These are phyloP conservation scores for Cladophialophora psammophila DNA, from an alignment of 2,329 filamentous ascomycete genomes.

Conservation along the genomic window DNA sequence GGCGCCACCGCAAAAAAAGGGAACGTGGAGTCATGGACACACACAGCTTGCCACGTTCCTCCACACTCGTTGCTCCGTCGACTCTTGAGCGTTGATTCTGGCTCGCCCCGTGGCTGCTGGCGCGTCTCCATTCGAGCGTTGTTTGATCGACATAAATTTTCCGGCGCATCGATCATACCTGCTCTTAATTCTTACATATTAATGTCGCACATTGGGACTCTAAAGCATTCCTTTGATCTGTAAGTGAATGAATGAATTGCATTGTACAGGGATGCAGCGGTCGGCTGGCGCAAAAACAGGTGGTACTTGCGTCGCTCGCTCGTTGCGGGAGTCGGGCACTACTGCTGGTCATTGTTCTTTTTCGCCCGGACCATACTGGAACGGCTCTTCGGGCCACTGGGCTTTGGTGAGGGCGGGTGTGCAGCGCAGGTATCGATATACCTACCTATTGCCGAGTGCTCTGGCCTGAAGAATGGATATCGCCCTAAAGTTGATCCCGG, in stretches of 20 bases:
- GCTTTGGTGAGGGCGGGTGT: not conserved
- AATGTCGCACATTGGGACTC: not conserved
- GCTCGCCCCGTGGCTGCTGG: slow-evolving; percentile 26
- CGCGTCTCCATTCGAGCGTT: slow-evolving; percentile 15
- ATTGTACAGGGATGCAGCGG: not conserved
- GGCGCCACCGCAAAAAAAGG: slow-evolving; percentile 5
- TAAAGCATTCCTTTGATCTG: not conserved
- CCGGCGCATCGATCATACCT: slow-evolving; percentile 2
- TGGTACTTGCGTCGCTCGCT: slow-evolving; percentile 10
- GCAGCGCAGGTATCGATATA: not conserved
- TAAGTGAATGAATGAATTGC: not conserved
- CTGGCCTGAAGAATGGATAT: not conserved
- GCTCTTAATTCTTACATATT: not conserved
- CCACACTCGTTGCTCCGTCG: not conserved
- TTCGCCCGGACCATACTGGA: not conserved
- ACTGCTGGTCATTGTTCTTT: slow-evolving; percentile 24
- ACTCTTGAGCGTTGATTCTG: slow-evolving; percentile 1
- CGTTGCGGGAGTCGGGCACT: slow-evolving; percentile 14
- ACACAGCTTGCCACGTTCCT: slow-evolving; percentile 4
- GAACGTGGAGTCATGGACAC: not conserved
- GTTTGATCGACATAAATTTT: slow-evolving; percentile 22
- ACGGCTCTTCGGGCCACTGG: not conserved
- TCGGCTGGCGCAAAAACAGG: not conserved
- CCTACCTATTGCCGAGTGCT: too few relatives aligned
- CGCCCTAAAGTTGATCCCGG: slow-evolving; percentile 9